phyloP scores from a whole-genome alignment of 1,284 basidiomycete species.

The Melampsora larici-populina region DNA sequence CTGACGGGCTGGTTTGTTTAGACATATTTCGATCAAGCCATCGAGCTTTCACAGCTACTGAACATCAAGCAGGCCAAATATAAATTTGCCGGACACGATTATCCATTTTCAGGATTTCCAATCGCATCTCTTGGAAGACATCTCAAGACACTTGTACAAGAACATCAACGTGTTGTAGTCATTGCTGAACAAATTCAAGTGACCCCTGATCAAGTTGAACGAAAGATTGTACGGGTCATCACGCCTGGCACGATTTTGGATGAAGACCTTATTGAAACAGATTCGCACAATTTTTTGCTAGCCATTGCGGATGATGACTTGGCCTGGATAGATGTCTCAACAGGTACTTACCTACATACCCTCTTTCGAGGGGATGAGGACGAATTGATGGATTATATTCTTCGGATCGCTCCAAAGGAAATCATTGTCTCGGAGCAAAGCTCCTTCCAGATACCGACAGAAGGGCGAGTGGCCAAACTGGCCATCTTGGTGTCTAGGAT shows the following conservation, averaged over 20 bases:
- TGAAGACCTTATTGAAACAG: slow-evolving; percentile 69
- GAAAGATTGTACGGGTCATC: slow-evolving; percentile 69
- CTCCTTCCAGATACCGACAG: slow-evolving; percentile 9
- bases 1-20: slow-evolving; percentile 51
- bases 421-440: slow-evolving; percentile 62
- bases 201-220: slow-evolving; percentile 28
- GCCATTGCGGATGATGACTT: slow-evolving; percentile 59
- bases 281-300: slow-evolving; percentile 31
- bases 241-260: slow-evolving; percentile 90
- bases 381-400: slow-evolving; percentile 73
- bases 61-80: slow-evolving; percentile 75
- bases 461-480: slow-evolving; percentile 19
- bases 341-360: slow-evolving; percentile 85
- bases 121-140: slow-evolving; percentile 77
- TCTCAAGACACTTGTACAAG: slow-evolving; percentile 77
- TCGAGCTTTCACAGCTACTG: slow-evolving; percentile 69
- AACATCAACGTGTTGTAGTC: slow-evolving; percentile 76
- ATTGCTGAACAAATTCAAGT: slow-evolving; percentile 70
- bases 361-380: slow-evolving; percentile 57
- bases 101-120: slow-evolving; percentile 82
- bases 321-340: slow-evolving; percentile 93
- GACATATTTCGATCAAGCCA: slow-evolving; percentile 91
- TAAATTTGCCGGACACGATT: slow-evolving; percentile 61
- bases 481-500: slow-evolving; percentile 22
- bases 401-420: slow-evolving; percentile 74